Base-by-base conservation (phyloP, 257 asterid genomes). In the Fraxinus cuspidata region DNA sequence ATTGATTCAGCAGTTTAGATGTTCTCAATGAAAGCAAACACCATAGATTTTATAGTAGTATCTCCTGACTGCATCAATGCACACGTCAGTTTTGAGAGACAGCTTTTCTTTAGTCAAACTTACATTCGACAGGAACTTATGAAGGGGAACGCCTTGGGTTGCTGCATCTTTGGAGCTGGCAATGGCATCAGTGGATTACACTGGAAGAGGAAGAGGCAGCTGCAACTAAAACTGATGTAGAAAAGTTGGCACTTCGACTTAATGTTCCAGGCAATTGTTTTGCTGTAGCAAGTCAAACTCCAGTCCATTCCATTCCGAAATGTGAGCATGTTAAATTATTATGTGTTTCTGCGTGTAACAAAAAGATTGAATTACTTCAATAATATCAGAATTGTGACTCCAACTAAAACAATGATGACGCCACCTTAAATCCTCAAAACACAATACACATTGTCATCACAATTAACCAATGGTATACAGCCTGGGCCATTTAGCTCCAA, bases 221-320 rank as follows among this genome's bases (percentile, higher is more conserved):
- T 90, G 84, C 94, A 92, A 75, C 89, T 87, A 65, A 87, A 91
- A 85, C 85, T 89, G 49, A 67, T 84, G 84, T 89, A 85, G 83
- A 84, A 38, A 51, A 37, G 67, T 12, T 51, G 51, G 2, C 16
- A 11, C 42, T 25, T 35, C 7, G 19, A 29, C 5, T 13, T 73
- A 32, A 15, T 23, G 72, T 63, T 75, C n/a, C 18, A 18, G 23
- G 67, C 16, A 28, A 75, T 60, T 25, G 28, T 23, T 60, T 60
- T 25, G 4, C 65, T 21, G 28, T n/a, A 56, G 21, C 65, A 56
- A 60, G 68, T 23, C 68, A 60, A 23, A 60, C 18, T 60, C 75
- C 37, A 23, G 35, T 58, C 60, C 77, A 51, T 76, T 76, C 67
- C 82, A 42, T 77, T 77, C 65, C 76, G 69, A 67, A 47, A 77